Conservation (phyloP, 1,284 basidiomycete genomes). For the Athelia sp. region DNA sequence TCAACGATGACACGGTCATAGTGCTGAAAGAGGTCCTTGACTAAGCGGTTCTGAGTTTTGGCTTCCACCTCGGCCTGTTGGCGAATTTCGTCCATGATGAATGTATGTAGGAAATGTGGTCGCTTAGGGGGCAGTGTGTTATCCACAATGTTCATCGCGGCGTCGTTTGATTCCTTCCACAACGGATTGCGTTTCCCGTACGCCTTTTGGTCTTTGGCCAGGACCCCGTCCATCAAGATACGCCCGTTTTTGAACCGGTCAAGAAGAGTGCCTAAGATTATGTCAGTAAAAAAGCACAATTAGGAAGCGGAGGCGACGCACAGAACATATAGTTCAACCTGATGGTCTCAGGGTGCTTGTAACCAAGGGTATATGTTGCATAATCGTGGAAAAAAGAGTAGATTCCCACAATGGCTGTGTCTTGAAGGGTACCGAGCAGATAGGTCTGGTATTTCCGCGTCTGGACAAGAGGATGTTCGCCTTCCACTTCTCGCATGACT, state of each 20-base stretch:
- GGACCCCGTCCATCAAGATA: conserved; percentile 29
- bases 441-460: conserved; percentile 39
- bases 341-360: neutral
- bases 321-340: neutral
- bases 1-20: conserved; percentile 16
- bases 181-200: conserved; percentile 25
- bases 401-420: conserved; percentile 42
- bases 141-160: neutral
- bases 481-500: conserved; percentile 26
- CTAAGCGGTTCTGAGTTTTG: neutral
- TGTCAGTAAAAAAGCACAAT: conserved; percentile 22
- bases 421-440: conserved; percentile 42
- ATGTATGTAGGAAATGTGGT: conserved; percentile 7
- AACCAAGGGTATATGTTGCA: conserved; percentile 21
- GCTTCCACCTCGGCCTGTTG: conserved; percentile 7
- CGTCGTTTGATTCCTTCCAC: conserved; percentile 31
- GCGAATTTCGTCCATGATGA: conserved; percentile 28
- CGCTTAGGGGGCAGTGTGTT: conserved; percentile 1
- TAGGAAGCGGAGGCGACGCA: neutral
- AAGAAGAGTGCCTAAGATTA: conserved; percentile 55
- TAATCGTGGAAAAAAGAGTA: conserved; percentile 57
- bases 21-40: conserved; percentile 14
- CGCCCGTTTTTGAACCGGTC: conserved; percentile 61
- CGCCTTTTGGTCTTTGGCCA: conserved; percentile 20
- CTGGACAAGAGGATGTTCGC: conserved; percentile 10